Evolutionary conservation across 225 moss, liverwort and hornwort genomes (phyloP).

Genomic region (Sphagnum tenellum): DNA sequence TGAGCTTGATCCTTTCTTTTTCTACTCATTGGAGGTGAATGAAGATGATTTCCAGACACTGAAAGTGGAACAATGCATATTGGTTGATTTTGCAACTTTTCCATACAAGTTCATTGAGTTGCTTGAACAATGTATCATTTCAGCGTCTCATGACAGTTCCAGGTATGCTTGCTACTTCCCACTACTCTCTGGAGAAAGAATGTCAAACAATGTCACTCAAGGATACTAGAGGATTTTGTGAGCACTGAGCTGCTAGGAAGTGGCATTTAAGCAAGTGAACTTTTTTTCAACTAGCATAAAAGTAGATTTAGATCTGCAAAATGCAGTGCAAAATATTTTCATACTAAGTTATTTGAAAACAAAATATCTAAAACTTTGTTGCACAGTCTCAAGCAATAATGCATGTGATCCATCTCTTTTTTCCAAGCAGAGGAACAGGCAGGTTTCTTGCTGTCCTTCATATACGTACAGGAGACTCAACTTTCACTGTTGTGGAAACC

Average conservation of each 20-base stretch:
- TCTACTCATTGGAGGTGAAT: conserved; percentile 92
- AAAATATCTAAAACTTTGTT: too few relatives aligned
- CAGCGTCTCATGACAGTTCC: conserved; percentile 60
- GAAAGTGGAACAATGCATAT: conserved; percentile 97
- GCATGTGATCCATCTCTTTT: too few relatives aligned
- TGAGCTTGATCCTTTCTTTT: conserved; percentile 93
- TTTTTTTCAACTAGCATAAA: too few relatives aligned
- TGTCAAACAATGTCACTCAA: too few relatives aligned
- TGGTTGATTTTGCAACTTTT: conserved; percentile 97
- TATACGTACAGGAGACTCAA: conserved; percentile 82
- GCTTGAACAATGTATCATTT: conserved; percentile 87
- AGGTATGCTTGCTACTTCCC: conserved; percentile 27
- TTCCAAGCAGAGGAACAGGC: conserved; percentile 39
- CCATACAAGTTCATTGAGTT: conserved; percentile 99
- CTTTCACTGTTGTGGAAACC: conserved; percentile 86
- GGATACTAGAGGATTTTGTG: too few relatives aligned
- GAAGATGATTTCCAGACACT: conserved; percentile 97
- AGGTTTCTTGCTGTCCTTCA: conserved; percentile 84
- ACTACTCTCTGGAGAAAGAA: too few relatives aligned
- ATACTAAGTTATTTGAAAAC: too few relatives aligned
- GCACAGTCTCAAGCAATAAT: too few relatives aligned
- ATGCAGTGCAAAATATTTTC: too few relatives aligned
- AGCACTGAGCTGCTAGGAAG: too few relatives aligned
- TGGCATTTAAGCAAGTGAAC: too few relatives aligned
- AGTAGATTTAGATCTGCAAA: too few relatives aligned